Conservation (phyloP, 805 yeast genomes). For the Ogataea glucozyma region DNA sequence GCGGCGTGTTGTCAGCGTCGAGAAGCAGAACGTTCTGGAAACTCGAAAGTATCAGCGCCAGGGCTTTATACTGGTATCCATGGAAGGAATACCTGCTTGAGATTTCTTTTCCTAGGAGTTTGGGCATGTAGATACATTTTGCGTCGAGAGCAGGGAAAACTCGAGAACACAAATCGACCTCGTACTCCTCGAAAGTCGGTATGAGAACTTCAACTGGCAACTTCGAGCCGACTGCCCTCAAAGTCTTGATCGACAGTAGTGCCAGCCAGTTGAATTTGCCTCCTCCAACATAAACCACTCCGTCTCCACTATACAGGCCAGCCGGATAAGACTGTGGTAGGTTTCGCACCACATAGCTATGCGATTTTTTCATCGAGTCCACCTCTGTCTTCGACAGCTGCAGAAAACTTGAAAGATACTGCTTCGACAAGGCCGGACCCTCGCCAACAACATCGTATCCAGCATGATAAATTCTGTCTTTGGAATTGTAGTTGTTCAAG, state of each 20-base stretch:
- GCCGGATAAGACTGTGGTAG: conserved; percentile 51
- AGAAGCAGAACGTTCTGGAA: conserved; percentile 66
- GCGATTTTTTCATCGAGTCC: conserved; percentile 46
- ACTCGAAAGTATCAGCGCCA: conserved; percentile 66
- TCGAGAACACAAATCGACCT: conserved; percentile 61
- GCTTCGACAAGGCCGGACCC: conserved; percentile 48
- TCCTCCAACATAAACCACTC: conserved; percentile 75
- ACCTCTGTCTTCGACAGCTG: conserved; percentile 46
- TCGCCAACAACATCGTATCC: conserved; percentile 45
- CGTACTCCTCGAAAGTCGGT: conserved; percentile 69
- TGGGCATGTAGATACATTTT: conserved; percentile 61
- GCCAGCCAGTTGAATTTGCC: conserved; percentile 73
- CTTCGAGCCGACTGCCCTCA: conserved; percentile 62
- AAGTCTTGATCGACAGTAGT: conserved; percentile 57
- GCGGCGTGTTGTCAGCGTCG: conserved; percentile 75
- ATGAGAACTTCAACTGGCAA: conserved; percentile 82
- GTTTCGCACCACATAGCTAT: conserved; percentile 42
- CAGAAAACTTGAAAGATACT: conserved; percentile 52
- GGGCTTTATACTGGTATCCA: conserved; percentile 65
- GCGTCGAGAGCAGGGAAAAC: conserved; percentile 63
- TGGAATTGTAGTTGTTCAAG: conserved; percentile 45
- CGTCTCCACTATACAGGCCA: conserved; percentile 50
- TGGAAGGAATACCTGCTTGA: conserved; percentile 45
- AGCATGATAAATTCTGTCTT: conserved; percentile 54
- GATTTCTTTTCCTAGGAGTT: conserved; percentile 54